These are phyloP conservation scores for Apiospora rasikravindrae DNA, from an alignment of 2,329 filamentous ascomycete genomes.

Conservation along the genomic window DNA sequence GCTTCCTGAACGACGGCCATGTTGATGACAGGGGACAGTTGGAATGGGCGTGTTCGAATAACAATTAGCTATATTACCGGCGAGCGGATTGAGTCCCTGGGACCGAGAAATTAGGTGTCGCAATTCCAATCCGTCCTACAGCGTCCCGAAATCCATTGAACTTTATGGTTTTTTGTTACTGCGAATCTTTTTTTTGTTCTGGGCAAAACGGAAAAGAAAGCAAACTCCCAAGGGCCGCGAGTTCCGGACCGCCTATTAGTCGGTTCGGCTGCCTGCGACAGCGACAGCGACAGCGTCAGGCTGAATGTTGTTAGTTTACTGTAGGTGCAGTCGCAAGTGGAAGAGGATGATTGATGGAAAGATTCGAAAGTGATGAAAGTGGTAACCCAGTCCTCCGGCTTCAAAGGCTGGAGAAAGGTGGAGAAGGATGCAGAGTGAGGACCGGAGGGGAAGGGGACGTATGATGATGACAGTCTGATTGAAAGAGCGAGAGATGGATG, in stretches of 20 bases:
- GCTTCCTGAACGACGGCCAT: constrained; percentile 41
- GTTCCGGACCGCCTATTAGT: background rate
- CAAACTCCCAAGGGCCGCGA: background rate
- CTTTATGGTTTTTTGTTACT: background rate
- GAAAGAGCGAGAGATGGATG: background rate
- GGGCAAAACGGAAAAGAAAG: background rate
- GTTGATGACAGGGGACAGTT: background rate
- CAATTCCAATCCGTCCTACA: constrained; percentile 1
- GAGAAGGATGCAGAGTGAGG: constrained; percentile 11
- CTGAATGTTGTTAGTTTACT: background rate
- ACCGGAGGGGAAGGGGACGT: constrained; percentile 13
- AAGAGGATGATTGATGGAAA: background rate
- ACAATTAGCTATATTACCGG: constrained; percentile 1
- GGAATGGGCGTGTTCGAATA: background rate
- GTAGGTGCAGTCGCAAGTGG: background rate
- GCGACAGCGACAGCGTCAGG: constrained; percentile 3
- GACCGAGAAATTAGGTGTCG: background rate
- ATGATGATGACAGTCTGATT: constrained; percentile 11
- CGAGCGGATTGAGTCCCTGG: background rate
- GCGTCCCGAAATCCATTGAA: constrained; percentile 4
- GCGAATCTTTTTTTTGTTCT: constrained; percentile 11
- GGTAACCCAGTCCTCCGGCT: background rate
- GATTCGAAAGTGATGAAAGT: background rate
- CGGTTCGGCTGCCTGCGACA: constrained; percentile 5
- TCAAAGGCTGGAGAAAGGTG: constrained; percentile 18